Base-by-base conservation (phyloP, 345 rosid genomes). In the Citrus maxima region DNA sequence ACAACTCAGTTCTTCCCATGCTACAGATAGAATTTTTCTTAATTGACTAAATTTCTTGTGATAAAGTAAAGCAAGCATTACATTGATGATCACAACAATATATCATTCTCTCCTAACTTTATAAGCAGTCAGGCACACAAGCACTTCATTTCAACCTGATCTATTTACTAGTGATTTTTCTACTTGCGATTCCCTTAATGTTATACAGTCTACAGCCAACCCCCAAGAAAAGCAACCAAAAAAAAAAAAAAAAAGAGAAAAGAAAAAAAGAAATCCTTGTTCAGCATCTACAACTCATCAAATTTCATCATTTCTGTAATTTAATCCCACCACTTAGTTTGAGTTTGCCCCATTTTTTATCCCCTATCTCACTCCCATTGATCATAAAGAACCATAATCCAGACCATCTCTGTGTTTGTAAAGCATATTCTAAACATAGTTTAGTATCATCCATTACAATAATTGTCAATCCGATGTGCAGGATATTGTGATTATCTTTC, bases 91-190 rank as follows among this genome's bases (percentile, higher is more conserved):
- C 30, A 32, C 65, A 55, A 21, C 30, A 58, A 56, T 6, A 21
- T 55, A 34, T 30, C 74, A 70, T 27, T 28, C 28, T 46, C n/a
- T 10, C 65, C 42, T 34, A 56, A n/a, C 18, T 19, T n/a, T 58
- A 22, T 24, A 72, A 28, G 30, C 4, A 32, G 24, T 30, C 38
- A 35, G 13, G 46, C 18, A 30, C 0, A 8, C 67, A 37, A 35
- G 63, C 24, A 49, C 22, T 59, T 72, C 76, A 72, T 72, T 14
- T 14, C 76, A 56, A 56, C 64, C 49, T 55, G 64, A 34, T 72
- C 32, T 4, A 68, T 9, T 40, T n/a, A 22, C 6, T 2, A 35
- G 25, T 34, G 5, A 14, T 37, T 35, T 67, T 7, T 67, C 27
- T 22, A 7, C 54, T 7, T 37, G 12, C 42, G 7, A 68, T 37